Conservation (phyloP, 1,284 basidiomycete genomes). For the Cutaneotrichosporon daszewskae region DNA sequence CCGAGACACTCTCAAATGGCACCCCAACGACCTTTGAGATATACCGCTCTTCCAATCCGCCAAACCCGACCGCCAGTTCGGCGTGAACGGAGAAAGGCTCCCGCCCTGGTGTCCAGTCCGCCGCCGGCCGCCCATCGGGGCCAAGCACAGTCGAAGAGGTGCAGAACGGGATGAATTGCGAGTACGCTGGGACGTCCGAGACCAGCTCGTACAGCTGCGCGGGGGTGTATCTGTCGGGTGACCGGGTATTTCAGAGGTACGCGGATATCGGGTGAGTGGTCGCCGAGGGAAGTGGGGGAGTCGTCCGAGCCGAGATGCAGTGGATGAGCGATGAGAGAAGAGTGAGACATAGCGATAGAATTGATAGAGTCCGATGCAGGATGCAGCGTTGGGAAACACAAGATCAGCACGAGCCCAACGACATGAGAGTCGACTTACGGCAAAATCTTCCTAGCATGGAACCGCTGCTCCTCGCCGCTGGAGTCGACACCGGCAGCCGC, state of each 20-base stretch:
- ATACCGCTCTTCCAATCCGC: slow-evolving; percentile 81
- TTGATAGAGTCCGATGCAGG: too few species aligned
- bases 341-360: too few species aligned
- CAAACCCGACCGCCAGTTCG: slow-evolving; percentile 83
- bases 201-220: slow-evolving; percentile 79
- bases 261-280: slow-evolving; percentile 4
- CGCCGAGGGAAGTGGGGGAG: background rate
- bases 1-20: slow-evolving; percentile 71
- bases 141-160: slow-evolving; percentile 64
- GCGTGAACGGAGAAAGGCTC: slow-evolving; percentile 62
- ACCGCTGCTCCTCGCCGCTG: slow-evolving; percentile 37
- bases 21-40: slow-evolving; percentile 73
- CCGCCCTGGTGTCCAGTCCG: slow-evolving; percentile 38
- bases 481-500: slow-evolving; percentile 5
- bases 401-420: too few species aligned
- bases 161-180: slow-evolving; percentile 85
- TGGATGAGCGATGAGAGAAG: too few species aligned
- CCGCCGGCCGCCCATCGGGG: slow-evolving; percentile 14
- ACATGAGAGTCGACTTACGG: slow-evolving; percentile 58
- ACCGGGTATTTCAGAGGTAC: too few species aligned
- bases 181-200: slow-evolving; percentile 79
- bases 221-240: slow-evolving; percentile 57
- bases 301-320: background rate
- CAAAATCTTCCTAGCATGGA: slow-evolving; percentile 63
- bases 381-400: too few species aligned